Evolutionary conservation across 2,329 filamentous ascomycete species (phyloP).

Genomic region (Clarireedia hainanense): DNA sequence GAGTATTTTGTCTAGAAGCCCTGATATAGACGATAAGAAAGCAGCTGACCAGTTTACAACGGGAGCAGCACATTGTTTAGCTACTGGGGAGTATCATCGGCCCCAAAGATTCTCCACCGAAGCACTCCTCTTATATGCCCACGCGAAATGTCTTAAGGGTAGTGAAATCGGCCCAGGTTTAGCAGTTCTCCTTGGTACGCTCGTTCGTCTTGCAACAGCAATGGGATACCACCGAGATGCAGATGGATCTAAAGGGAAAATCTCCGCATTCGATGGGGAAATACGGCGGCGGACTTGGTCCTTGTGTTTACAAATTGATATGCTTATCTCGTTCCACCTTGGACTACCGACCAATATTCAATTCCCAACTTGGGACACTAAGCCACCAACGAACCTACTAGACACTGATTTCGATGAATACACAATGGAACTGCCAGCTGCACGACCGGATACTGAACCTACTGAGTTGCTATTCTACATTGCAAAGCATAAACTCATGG

Average conservation of each 20-base stretch:
- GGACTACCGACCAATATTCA: conserved; percentile 50
- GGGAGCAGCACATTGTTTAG: conserved; percentile 39
- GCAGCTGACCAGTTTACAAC: conserved; percentile 4
- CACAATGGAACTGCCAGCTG: conserved; percentile 24
- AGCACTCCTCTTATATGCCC: conserved; percentile 43
- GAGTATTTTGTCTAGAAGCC: conserved; percentile 1
- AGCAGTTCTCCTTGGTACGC: conserved; percentile 43
- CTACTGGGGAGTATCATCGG: conserved; percentile 41
- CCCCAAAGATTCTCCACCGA: conserved; percentile 40
- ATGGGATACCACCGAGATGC: conserved; percentile 52
- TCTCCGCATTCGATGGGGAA: conserved; percentile 46
- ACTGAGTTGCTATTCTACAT: conserved; percentile 20
- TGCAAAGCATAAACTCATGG: conserved; percentile 26
- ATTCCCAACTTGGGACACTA: conserved; percentile 32
- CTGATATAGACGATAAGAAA: not conserved
- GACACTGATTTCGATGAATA: conserved; percentile 35
- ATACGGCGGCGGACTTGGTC: conserved; percentile 56
- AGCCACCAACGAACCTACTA: conserved; percentile 32
- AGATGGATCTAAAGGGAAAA: conserved; percentile 13
- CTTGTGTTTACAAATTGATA: conserved; percentile 48
- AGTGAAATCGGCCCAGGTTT: conserved; percentile 44
- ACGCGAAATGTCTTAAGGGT: conserved; percentile 43
- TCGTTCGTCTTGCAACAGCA: conserved; percentile 46
- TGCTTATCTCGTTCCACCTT: conserved; percentile 57
- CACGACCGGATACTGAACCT: conserved; percentile 23